Percentiles rank a stretch among this genome's conserved stretches.
These are phyloP conservation scores for Wickerhamiella spandovensis DNA, from an alignment of 805 yeast species.

Conservation along the genomic window DNA sequence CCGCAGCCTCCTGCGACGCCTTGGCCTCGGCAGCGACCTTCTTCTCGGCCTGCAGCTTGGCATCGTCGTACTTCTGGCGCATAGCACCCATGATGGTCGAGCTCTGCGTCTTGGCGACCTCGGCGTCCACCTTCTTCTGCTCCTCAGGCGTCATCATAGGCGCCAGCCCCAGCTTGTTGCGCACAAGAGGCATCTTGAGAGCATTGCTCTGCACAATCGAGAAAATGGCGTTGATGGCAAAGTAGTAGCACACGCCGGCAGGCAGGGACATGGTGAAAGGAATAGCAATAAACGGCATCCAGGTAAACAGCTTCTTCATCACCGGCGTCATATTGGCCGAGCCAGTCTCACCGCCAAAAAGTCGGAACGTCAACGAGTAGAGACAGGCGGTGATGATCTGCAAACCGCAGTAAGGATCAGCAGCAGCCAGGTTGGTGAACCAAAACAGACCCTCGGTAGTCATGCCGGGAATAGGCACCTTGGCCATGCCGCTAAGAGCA, in stretches of 20 bases:
- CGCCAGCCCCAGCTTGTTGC: constrained; percentile 45
- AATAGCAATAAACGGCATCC: constrained; percentile 68
- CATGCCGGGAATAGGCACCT: constrained; percentile 74
- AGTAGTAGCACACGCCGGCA: constrained; percentile 73
- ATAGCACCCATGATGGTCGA: constrained; percentile 18
- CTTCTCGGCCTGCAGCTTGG: constrained; percentile 25
- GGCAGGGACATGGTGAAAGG: constrained; percentile 81
- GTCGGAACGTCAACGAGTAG: constrained; percentile 58
- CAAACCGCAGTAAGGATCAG: constrained; percentile 86
- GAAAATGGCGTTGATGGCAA: constrained; percentile 64
- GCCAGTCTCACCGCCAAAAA: constrained; percentile 83
- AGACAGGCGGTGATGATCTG: constrained; percentile 71
- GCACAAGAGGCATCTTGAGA: constrained; percentile 44
- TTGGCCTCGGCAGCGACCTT: constrained; percentile 21
- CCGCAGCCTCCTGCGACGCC: constrained; percentile 15
- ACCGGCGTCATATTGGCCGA: constrained; percentile 50
- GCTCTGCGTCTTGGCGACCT: constrained; percentile 17
- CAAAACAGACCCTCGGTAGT: constrained; percentile 63
- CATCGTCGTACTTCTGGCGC: constrained; percentile 19
- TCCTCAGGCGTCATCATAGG: constrained; percentile 44
- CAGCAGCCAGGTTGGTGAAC: constrained; percentile 67
- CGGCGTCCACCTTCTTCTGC: constrained; percentile 21
- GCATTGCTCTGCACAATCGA: constrained; percentile 61
- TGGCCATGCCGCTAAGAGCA: constrained; percentile 74
- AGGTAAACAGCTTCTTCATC: constrained; percentile 54